Evolutionary conservation across 179 eudicot genomes (phyloP).

Genomic region (Silene coronaria): DNA sequence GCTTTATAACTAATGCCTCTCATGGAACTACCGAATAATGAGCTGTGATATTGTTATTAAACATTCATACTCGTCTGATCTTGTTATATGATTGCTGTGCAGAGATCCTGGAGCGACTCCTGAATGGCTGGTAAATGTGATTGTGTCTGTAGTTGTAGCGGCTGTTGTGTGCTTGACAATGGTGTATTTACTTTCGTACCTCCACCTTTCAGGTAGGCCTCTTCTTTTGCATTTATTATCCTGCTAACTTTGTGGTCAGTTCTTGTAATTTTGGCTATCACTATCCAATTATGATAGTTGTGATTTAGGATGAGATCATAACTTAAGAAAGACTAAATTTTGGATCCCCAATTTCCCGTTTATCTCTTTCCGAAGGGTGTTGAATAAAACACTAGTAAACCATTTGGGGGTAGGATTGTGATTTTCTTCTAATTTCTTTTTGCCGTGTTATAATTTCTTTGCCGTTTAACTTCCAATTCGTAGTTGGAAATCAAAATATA

Average conservation of each 20-base stretch:
- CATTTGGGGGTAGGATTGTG: not conserved
- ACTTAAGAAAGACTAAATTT: not conserved
- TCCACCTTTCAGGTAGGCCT: conserved; percentile 78
- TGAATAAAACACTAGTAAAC: not conserved
- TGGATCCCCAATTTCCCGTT: not conserved
- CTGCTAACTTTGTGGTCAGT: not conserved
- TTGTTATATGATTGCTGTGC: conserved; percentile 26
- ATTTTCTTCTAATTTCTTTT: not conserved
- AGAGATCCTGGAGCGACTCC: conserved; percentile 85
- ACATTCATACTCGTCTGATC: not conserved
- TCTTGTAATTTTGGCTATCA: not conserved
- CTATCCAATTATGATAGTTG: not conserved
- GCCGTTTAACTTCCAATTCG: not conserved
- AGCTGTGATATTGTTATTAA: not conserved
- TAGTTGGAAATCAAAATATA: not conserved
- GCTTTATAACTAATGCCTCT: not conserved
- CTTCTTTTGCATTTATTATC: conserved; percentile 14
- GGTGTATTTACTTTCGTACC: conserved; percentile 84
- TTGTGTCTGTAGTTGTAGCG: conserved; percentile 53
- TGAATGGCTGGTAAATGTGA: conserved; percentile 67
- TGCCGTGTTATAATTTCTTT: not conserved
- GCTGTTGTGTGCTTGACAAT: conserved; percentile 64
- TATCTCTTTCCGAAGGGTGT: not conserved
- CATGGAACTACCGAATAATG: not conserved
- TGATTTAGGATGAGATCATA: not conserved